Percentiles rank a stretch among this genome's conserved stretches.
Evolutionary conservation across 2,329 filamentous ascomycete genomes (phyloP).

Genomic region (Claviceps sp.): DNA sequence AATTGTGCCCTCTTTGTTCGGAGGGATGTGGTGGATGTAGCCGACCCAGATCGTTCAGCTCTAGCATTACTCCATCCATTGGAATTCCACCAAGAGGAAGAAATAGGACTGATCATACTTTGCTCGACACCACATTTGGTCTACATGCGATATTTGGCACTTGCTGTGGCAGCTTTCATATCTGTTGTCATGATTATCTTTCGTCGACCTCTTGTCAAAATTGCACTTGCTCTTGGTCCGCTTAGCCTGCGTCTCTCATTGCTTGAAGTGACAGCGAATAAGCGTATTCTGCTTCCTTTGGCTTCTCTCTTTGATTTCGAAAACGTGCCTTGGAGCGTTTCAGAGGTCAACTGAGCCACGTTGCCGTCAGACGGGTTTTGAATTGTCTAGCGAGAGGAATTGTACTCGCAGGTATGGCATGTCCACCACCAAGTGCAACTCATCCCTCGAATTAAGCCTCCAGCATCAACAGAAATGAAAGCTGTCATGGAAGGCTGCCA

Average conservation of each 20-base stretch:
- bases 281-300: not conserved
- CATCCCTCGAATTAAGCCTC: conserved; percentile 6
- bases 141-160: not conserved
- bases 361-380: not conserved
- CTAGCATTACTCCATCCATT: not conserved
- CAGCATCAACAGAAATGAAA: not conserved
- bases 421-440: not conserved
- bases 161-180: not conserved
- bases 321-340: not conserved
- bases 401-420: conserved; percentile 15
- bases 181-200: not conserved
- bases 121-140: not conserved
- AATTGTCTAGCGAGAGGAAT: not conserved
- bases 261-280: not conserved
- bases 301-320: not conserved
- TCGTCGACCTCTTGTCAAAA: not conserved
- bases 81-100: not conserved
- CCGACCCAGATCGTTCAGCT: conserved; percentile 10
- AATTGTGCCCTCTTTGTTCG: conserved; percentile 4
- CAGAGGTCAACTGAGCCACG: not conserved
- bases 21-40: not conserved
- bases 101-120: not conserved
- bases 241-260: not conserved
- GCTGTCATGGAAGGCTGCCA: no score
- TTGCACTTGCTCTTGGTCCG: not conserved